Percentiles rank a stretch among this genome's conserved stretches.
Conservation (phyloP, 441 rosid genomes). For the Syzygium syzygioides region DNA sequence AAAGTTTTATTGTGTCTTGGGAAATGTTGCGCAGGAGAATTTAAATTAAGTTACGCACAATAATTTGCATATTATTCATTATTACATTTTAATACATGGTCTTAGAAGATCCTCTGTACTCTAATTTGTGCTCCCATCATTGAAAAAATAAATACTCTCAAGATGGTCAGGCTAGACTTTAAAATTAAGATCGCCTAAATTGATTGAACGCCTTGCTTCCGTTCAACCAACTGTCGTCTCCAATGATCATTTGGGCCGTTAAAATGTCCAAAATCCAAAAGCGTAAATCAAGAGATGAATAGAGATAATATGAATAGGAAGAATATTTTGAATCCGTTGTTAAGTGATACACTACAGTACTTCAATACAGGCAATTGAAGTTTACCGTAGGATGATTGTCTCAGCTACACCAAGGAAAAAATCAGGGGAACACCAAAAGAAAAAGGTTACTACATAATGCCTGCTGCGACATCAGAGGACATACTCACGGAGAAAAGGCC, state of each 20-base stretch:
- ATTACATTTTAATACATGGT: not conserved
- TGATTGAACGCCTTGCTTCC: not conserved
- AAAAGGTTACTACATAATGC: no score
- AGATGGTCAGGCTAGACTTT: not conserved
- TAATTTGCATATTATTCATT: not conserved
- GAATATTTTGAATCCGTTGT: no score
- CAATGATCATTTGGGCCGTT: not conserved
- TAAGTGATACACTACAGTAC: rapidly evolving
- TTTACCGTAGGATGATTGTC: no score
- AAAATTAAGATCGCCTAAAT: no score
- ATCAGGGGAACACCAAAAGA: no score
- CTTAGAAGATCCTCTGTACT: not conserved
- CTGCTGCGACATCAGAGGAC: no score
- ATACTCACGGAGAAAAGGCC: no score
- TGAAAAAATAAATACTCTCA: not conserved
- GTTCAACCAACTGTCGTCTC: not conserved
- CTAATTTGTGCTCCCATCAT: not conserved
- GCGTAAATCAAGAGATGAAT: rapidly evolving
- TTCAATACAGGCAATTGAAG: no score
- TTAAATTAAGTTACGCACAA: not conserved
- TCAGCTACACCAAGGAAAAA: no score
- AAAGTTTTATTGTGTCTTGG: not conserved
- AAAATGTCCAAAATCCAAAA: no score
- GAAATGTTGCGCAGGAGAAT: no score
- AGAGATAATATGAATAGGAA: no score